Conservation (phyloP, 2,329 filamentous ascomycete genomes). For the Colletotrichum sp. region DNA sequence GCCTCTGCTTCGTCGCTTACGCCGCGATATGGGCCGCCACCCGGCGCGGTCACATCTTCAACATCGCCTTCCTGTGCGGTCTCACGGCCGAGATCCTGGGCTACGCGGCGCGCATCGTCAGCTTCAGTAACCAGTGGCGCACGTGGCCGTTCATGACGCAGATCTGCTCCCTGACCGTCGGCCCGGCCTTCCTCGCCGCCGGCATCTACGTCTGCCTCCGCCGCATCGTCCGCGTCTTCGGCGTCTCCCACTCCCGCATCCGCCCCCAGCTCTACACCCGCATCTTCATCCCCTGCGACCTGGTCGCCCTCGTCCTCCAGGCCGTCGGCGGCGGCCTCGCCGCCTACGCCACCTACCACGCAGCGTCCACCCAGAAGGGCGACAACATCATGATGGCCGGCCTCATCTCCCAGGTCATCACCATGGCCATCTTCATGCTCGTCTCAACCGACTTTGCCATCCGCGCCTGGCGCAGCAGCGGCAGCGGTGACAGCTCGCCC, state of each 20-base stretch:
- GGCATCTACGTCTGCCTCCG: constrained; percentile 67
- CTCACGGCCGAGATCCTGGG: constrained; percentile 62
- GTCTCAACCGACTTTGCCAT: constrained; percentile 56
- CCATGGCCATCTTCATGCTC: constrained; percentile 58
- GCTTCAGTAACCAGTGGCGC: constrained; percentile 58
- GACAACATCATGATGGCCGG: constrained; percentile 71
- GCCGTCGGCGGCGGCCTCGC: constrained; percentile 63
- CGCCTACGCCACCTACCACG: constrained; percentile 42
- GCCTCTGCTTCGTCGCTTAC: constrained; percentile 45
- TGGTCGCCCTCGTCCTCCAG: constrained; percentile 66
- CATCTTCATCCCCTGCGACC: constrained; percentile 68
- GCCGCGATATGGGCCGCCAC: constrained; percentile 45
- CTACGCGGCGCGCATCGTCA: constrained; percentile 62
- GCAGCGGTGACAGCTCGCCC: constrained; percentile 32
- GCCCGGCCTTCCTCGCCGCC: constrained; percentile 68
- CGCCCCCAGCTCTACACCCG: constrained; percentile 52
- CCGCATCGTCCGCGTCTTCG: constrained; percentile 52
- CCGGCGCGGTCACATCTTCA: constrained; percentile 55
- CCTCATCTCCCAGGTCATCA: constrained; percentile 64
- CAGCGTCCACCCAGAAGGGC: constrained; percentile 43
- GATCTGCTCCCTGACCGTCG: constrained; percentile 67
- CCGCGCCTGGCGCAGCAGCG: constrained; percentile 37
- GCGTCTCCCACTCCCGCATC: constrained; percentile 53
- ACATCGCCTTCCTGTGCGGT: constrained; percentile 58
- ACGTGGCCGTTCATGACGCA: constrained; percentile 57